These are phyloP conservation scores for Fusarium ramigenum DNA, from an alignment of 2,329 filamentous ascomycete genomes.

Conservation along the genomic window DNA sequence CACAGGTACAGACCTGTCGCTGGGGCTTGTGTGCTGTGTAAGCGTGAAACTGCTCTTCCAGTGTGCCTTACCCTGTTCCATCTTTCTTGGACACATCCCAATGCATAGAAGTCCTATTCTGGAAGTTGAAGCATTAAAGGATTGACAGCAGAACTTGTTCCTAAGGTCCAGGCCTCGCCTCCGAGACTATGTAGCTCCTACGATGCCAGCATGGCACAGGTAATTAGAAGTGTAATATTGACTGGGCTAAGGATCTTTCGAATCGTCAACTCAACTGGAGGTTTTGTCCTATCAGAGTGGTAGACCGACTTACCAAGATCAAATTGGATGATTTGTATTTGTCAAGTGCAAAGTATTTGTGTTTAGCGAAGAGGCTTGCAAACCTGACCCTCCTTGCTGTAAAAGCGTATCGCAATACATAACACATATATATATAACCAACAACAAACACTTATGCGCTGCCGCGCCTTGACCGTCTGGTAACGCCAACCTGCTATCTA, in stretches of 20 bases:
- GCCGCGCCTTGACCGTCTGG: neutral
- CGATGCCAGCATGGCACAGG: neutral
- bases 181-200: neutral
- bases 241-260: too few species aligned
- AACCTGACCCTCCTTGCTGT: neutral
- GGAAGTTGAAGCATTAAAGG: neutral
- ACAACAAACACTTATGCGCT: neutral
- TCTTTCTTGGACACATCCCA: neutral
- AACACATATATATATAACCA: too few species aligned
- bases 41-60: neutral
- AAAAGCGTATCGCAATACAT: neutral
- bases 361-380: neutral
- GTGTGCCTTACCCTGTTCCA: neutral
- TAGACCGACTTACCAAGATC: neutral
- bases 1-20: neutral
- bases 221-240: neutral
- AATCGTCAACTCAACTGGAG: neutral
- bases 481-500: neutral
- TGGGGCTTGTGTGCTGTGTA: neutral
- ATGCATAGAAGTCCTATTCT: neutral
- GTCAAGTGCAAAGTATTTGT: neutral
- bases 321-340: neutral
- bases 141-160: neutral
- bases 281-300: neutral
- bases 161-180: neutral